A percentile compares a stretch with the other conserved stretches of the same genome.
Conservation (phyloP, 108 stramenopile species). For the Skeletonema costatum region DNA sequence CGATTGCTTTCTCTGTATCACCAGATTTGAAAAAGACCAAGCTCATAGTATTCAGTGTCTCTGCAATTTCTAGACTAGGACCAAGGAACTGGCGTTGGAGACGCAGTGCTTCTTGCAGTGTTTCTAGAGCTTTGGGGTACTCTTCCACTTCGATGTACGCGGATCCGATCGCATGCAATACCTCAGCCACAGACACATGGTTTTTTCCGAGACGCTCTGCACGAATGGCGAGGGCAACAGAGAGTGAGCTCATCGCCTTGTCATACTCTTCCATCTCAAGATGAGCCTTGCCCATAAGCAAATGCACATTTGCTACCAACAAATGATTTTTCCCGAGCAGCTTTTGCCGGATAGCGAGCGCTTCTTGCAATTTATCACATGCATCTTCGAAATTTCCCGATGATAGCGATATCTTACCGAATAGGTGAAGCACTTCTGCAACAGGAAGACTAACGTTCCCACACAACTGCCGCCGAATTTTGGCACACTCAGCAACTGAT, state of each 20-base stretch:
- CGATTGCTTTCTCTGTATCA: slow-evolving; percentile 35
- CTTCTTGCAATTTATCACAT: slow-evolving; percentile 25
- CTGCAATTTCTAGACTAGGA: slow-evolving; percentile 41
- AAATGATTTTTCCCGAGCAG: slow-evolving; percentile 30
- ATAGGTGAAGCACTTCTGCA: slow-evolving; percentile 33
- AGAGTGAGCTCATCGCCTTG: slow-evolving; percentile 40
- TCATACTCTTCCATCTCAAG: slow-evolving; percentile 34
- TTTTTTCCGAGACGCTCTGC: slow-evolving; percentile 28
- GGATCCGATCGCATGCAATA: slow-evolving; percentile 40
- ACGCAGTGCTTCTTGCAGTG: slow-evolving; percentile 39
- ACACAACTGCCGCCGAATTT: slow-evolving; percentile 35
- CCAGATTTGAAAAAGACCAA: slow-evolving; percentile 41
- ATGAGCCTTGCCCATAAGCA: slow-evolving; percentile 39
- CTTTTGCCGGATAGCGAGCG: slow-evolving; percentile 32
- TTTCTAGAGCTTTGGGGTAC: slow-evolving; percentile 34
- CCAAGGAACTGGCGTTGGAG: slow-evolving; percentile 13
- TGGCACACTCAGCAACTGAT: slow-evolving; percentile 36
- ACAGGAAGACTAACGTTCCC: slow-evolving; percentile 26
- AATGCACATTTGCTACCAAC: slow-evolving; percentile 33
- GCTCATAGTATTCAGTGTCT: slow-evolving; percentile 39
- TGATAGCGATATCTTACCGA: slow-evolving; percentile 30
- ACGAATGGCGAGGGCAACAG: slow-evolving; percentile 25
- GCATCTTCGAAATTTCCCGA: slow-evolving; percentile 44
- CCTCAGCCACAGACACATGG: slow-evolving; percentile 38
- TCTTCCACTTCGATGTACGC: slow-evolving; percentile 31